Evolutionary conservation across 1,139 yeast species (phyloP), one percentile per base, ranked within the genome.

Genomic region (Sugiyamaella neomexicana): DNA sequence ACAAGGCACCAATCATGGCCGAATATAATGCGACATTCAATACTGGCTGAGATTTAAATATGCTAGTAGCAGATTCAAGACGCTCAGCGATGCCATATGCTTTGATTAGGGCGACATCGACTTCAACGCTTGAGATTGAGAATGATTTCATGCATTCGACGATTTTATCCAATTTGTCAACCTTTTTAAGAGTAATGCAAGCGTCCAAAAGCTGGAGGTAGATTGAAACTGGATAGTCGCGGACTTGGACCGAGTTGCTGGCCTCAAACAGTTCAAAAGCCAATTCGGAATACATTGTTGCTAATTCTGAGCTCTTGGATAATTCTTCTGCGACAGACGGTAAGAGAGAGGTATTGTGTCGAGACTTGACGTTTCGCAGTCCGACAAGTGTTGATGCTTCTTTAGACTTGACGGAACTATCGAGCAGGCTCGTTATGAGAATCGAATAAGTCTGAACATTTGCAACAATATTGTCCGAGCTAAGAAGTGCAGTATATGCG

Each of bases 1-100:
- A 68, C 46, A 63, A 69, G 4, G 72, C 69, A 13, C 61, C 62
- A n/a, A 71, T 56, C 52, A 72, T 59, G n/a, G 69, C 66, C 8
- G 64, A 55, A 48, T 68, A 66, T 38, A 52, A 44, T 15, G 50
- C 44, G 2, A 27, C 44, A 5, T 43, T n/a, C 5, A 32, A 29
- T 13, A 15, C n/a, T 5, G 45, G 17, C 40, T 25, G 17, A 13
- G 29, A 13, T 2, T 47, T 41, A 31, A 61, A 58, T 10, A 57
- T 25, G 4, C 41, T 56, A n/a, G 54, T 39, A 9, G 63, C 65
- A 5, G 54, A 55, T 3, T 48, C 50, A 9, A 61, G 32, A 39
- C 61, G 60, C 6, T 58, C 55, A 32, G 46, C 53, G 34, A 50
- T 42, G 6, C 65, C 66, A 44, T 57, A 58, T 5, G 63, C 60